Evolutionary conservation across 2,329 filamentous ascomycete species (phyloP), one percentile per base, ranked within the genome.

Genomic region (Penicillium janthinellum): DNA sequence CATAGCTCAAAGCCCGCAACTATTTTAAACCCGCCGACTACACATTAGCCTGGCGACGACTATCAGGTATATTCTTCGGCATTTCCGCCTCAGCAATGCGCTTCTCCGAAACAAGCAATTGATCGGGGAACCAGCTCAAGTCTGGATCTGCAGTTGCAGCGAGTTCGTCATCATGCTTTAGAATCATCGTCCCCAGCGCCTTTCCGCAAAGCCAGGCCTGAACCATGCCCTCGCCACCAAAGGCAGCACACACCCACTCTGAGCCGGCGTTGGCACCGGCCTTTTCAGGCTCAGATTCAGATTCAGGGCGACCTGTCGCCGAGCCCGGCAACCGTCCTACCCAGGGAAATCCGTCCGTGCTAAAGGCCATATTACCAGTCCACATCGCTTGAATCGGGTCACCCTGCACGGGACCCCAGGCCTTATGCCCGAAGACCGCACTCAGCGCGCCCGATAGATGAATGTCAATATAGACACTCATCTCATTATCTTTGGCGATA

Each of bases 341-440:
- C 70, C 82, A 81, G 0, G 83, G 83, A 14, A 79, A 67, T 0
- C 79, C 80, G 64, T 85, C 83, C 0, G 76, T 72, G 17, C 79
- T 83, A 37, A 79, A 80, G 2, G 81, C 82, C 77, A 84, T 84
- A 52, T 80, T 83, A 0, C 71, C 71, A 2, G 71, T 71, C 71
- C 71, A 74, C 69, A 71, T 72, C 8, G 59, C 60, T 42, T 72
- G 65, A 7, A 72, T 61, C 0, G 60, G 54, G 3, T 64, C 51
- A 3, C 68, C 65, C 7, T 61, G 22, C 10, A 68, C 61, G 5
- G 41, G 10, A 2, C 67, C 67, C 67, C 68, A 72, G n/a, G 66
- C 56, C 20, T 69, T 50, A 1, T 57, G 56, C 1, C 66, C 71
- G 47, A 73, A 74, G 5, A 73, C 44, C 0, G 63, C 69, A 28